Evolutionary conservation across 129 eudicot genomes (phyloP).

Genomic region (Pulicaria dysenterica): DNA sequence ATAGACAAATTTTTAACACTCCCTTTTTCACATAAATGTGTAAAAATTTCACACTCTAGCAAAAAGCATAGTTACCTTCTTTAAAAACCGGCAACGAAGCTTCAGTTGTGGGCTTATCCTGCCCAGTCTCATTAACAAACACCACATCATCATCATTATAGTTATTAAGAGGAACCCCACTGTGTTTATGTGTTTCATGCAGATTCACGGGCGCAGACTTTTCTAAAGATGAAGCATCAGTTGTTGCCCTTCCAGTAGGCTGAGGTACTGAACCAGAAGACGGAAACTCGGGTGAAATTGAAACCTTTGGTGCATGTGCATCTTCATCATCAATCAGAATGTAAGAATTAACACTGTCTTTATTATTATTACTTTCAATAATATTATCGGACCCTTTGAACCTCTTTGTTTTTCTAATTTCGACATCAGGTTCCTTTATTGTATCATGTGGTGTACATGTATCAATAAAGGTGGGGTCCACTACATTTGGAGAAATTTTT

Average conservation of each 20-base stretch:
- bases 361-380: slow-evolving; percentile 13
- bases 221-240: slow-evolving; percentile 6
- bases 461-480: slow-evolving; percentile 24
- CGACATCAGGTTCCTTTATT: slow-evolving; percentile 32
- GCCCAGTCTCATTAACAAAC: slow-evolving; percentile 35
- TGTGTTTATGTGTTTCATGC: slow-evolving; percentile 25
- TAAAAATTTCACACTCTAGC: neutral
- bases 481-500: slow-evolving; percentile 2
- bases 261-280: slow-evolving; percentile 20
- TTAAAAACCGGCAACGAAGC: slow-evolving; percentile 31
- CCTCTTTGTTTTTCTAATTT: slow-evolving; percentile 38
- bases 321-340: slow-evolving; percentile 45
- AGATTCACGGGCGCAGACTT: neutral
- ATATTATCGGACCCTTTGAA: slow-evolving; percentile 25
- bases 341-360: slow-evolving; percentile 22
- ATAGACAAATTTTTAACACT: neutral
- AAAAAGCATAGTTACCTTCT: slow-evolving; percentile 48
- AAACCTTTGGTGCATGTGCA: slow-evolving; percentile 11
- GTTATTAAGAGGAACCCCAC: slow-evolving; percentile 5
- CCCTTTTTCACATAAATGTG: neutral
- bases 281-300: slow-evolving; percentile 28
- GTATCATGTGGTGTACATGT: slow-evolving; percentile 32
- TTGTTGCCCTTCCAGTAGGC: slow-evolving; percentile 16
- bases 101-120: slow-evolving; percentile 49
- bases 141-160: slow-evolving; percentile 43